Base-by-base conservation (phyloP, 2,329 filamentous ascomycete species). In the Chrysosporium queenslandicum region DNA sequence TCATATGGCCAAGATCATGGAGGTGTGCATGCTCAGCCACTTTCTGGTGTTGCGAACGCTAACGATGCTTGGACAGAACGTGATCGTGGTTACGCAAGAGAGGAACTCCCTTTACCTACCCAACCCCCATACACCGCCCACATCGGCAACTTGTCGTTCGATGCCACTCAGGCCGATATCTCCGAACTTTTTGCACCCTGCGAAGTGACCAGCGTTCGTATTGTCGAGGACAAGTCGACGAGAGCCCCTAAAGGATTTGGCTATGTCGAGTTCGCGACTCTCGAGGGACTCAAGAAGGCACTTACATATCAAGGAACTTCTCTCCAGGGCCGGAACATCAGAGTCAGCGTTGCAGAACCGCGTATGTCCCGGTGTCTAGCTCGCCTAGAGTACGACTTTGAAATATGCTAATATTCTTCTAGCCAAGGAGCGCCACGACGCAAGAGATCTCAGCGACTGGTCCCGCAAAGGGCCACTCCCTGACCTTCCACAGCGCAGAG, bases 191-290 rank as follows among this genome's bases (percentile, higher is more conserved):
- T 98, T 66, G 74, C 77, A 49, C 87, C 78, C 53, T 96, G 91
- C 69, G 80, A 88, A 58, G 84, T 96, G 61, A 86, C 86, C 59
- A 96, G 82, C 67, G 88, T 98, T 59, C 87, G 92, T 64, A 89
- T 98, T 63, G 94, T 98, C 58, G 91, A 96, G 74, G 94, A 98
- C 72, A 92, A 91, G 66, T 78, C 95, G 68, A 86, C 92, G 66
- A 82, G 85, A 70, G 89, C 90, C 65, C 92, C 92, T 59, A 98
- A 98, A 77, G 92, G 92, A 46, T 98, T 98, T 64, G 92, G 91
- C 56, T 98, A 98, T 68, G 91, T 94, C 59, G 92, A 98, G 70
- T 98, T 98, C 64, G 82, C 78, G 59, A 84, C 82, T 48, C 74
- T 92, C 41, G 91, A 97, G 46, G 91, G 91, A 55, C 76, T 98